Conservation (phyloP, 371 early-diverging fungal genomes). For the Encephalitozoon hellem region DNA sequence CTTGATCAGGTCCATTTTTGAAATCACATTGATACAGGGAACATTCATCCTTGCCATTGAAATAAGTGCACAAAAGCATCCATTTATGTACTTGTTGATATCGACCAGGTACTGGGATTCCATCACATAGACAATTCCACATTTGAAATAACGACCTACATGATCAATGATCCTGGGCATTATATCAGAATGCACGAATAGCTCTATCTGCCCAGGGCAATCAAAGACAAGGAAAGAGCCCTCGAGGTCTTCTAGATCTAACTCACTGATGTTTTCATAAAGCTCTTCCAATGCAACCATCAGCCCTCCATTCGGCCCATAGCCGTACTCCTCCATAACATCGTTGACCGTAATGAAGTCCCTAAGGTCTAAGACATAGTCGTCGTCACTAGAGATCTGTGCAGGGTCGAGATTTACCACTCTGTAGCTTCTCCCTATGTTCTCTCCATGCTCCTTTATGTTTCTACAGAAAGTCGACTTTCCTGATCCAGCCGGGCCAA, state of each 20-base stretch:
- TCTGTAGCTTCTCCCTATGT: constrained; percentile 70
- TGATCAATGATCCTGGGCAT: constrained; percentile 71
- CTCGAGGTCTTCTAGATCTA: constrained; percentile 78
- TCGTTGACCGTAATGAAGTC: constrained; percentile 87
- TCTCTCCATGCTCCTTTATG: constrained; percentile 76
- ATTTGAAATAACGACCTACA: constrained; percentile 63
- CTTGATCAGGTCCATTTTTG: constrained; percentile 78
- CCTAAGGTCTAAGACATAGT: constrained; percentile 68
- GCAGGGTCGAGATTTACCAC: constrained; percentile 96
- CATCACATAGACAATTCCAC: constrained; percentile 77
- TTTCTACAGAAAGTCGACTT: constrained; percentile 87
- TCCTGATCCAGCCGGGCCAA: constrained; percentile 91
- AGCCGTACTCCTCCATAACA: constrained; percentile 86
- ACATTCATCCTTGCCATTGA: constrained; percentile 87
- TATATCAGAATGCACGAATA: constrained; percentile 90
- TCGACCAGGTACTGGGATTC: constrained; percentile 86
- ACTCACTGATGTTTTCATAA: constrained; percentile 83
- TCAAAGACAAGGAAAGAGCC: constrained; percentile 91
- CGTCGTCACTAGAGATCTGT: constrained; percentile 64
- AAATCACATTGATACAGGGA: constrained; percentile 86
- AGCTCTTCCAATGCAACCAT: constrained; percentile 80
- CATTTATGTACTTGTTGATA: constrained; percentile 80
- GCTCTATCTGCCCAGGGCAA: constrained; percentile 98
- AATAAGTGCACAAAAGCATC: constrained; percentile 68
- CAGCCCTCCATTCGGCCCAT: constrained; percentile 95